Evolutionary conservation across 2,329 filamentous ascomycete species (phyloP).

Genomic region (Botrytis porri): DNA sequence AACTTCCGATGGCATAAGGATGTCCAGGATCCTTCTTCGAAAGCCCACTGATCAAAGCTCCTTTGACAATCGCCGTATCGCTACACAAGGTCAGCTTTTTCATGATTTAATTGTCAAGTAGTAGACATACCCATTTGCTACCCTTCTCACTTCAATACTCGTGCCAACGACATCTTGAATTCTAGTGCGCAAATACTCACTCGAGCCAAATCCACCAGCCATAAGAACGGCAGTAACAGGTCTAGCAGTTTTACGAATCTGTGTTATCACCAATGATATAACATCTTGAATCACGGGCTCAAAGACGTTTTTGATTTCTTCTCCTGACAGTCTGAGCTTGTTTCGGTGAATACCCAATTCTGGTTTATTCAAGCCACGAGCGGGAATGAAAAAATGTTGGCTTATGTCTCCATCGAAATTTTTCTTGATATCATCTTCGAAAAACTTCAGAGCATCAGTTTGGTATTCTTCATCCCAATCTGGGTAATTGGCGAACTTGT

Average conservation of each 20-base stretch:
- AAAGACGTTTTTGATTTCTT: slow-evolving; percentile 1
- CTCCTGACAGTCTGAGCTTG: not conserved
- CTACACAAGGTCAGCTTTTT: not conserved
- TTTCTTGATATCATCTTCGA: slow-evolving; percentile 6
- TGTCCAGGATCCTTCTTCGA: slow-evolving; percentile 1
- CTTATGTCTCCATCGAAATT: not conserved
- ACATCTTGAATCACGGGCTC: not conserved
- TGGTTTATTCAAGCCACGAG: slow-evolving; percentile 2
- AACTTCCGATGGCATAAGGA: not conserved
- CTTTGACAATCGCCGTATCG: slow-evolving; percentile 5
- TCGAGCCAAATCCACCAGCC: slow-evolving; percentile 8
- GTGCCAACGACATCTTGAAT: not conserved
- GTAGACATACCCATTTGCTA: slow-evolving; percentile 5
- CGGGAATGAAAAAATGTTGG: not conserved
- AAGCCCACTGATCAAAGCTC: slow-evolving; percentile 1
- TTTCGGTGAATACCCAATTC: not conserved
- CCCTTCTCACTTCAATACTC: not conserved
- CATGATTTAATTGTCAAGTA: too few relatives aligned
- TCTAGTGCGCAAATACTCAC: slow-evolving; percentile 1
- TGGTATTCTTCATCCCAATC: slow-evolving; percentile 2
- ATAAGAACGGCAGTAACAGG: not conserved
- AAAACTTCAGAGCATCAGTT: not conserved
- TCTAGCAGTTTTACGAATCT: slow-evolving; percentile 4
- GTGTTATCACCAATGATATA: not conserved
- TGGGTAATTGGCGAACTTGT: not conserved